phyloP scores from a whole-genome alignment of 164 flowering plant species.

The Tetracentron sinense region DNA sequence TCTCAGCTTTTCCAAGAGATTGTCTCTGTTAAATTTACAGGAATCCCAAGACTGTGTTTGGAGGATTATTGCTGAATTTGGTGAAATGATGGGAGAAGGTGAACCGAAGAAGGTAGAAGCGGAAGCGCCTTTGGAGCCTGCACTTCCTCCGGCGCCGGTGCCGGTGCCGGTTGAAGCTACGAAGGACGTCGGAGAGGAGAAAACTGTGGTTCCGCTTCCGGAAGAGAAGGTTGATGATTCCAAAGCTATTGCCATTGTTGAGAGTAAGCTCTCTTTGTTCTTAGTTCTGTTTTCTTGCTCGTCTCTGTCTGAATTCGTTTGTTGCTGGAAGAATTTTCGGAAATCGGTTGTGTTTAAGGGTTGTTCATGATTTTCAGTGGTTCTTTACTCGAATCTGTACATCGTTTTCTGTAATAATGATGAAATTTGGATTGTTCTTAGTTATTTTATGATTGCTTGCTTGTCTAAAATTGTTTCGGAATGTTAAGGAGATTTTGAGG shows the following conservation, averaged over 20 bases:
- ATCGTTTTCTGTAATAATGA: neutral
- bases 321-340: neutral
- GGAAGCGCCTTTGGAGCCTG: neutral
- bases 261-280: conserved; percentile 16
- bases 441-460: neutral
- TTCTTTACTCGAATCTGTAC: neutral
- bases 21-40: no score
- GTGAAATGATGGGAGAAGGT: no score
- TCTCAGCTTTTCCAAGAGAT: no score
- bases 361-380: neutral
- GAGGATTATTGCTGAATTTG: no score
- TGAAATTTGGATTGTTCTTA: neutral
- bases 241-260: conserved; percentile 33
- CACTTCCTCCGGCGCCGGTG: neutral
- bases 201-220: conserved; percentile 1
- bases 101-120: neutral
- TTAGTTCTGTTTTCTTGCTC: neutral
- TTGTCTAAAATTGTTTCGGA: neutral
- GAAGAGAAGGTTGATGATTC: conserved; percentile 39
- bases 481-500: neutral
- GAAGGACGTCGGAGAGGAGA: neutral
- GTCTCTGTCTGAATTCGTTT: neutral
- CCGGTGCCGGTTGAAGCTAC: neutral
- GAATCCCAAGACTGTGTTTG: no score
- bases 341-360: no score